Conservation (phyloP, 2,329 filamentous ascomycete species). For the Pseudogymnoascus sp. region DNA sequence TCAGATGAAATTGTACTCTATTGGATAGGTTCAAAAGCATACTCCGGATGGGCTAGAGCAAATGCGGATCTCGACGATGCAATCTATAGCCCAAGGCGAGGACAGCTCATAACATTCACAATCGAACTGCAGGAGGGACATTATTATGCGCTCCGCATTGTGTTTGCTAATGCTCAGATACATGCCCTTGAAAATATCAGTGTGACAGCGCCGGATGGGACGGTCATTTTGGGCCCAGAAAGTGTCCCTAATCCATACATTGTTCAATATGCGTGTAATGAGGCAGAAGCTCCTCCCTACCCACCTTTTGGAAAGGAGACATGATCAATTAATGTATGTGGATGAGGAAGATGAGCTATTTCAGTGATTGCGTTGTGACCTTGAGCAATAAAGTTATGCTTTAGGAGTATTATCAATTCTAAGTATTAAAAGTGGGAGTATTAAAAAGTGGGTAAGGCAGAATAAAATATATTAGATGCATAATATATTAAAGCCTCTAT, state of each 20-base stretch:
- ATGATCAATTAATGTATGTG: not conserved
- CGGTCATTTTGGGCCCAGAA: not conserved
- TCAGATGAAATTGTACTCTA: constrained; percentile 23
- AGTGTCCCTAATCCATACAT: not conserved
- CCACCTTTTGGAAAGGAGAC: constrained; percentile 9
- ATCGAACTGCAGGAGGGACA: not conserved
- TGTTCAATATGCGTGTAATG: constrained; percentile 11
- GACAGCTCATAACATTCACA: constrained; percentile 4
- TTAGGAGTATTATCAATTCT: no score
- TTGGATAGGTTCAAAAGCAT: constrained; percentile 22
- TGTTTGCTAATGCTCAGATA: not conserved
- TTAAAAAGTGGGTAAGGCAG: no score
- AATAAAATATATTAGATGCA: no score
- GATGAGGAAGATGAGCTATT: no score
- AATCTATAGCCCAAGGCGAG: not conserved
- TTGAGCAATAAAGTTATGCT: no score
- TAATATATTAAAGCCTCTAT: no score
- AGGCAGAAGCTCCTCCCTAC: not conserved
- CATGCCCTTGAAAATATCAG: not conserved
- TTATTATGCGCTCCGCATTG: constrained; percentile 3
- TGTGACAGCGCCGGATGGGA: constrained; percentile 9
- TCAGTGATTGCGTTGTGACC: no score
- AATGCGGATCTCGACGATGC: constrained; percentile 13
- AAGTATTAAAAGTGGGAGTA: no score
- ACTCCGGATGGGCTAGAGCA: constrained; percentile 18